Conservation (phyloP, 192 early-diverging fungal genomes). For the Podila epicladia region DNA sequence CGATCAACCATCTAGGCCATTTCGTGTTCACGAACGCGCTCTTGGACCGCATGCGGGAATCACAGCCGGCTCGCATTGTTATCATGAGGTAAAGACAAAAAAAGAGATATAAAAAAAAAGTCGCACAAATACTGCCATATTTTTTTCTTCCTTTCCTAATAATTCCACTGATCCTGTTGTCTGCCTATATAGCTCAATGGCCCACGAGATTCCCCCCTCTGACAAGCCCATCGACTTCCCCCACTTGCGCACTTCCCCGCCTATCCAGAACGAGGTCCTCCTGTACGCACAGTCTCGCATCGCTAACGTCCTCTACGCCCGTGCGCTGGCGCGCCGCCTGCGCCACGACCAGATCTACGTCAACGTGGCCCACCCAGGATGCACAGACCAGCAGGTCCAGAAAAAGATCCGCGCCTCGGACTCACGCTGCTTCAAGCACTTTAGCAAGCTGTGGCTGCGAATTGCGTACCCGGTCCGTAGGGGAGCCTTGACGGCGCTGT, state of each 20-base stretch:
- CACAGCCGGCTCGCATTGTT: slow-evolving; percentile 23
- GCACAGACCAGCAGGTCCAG: not conserved
- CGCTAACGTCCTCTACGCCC: slow-evolving; percentile 57
- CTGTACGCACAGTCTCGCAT: slow-evolving; percentile 61
- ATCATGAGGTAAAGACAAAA: not conserved
- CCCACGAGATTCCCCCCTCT: slow-evolving; percentile 15
- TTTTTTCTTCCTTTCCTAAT: too few species aligned
- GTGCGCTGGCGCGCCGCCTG: slow-evolving; percentile 17
- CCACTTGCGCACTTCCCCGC: not conserved
- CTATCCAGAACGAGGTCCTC: not conserved
- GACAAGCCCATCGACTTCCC: slow-evolving; percentile 5
- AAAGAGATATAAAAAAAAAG: too few species aligned
- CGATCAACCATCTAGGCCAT: slow-evolving; percentile 59
- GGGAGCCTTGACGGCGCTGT: slow-evolving; percentile 52
- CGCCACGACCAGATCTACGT: slow-evolving; percentile 7
- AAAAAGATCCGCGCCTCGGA: not conserved
- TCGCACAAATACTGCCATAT: too few species aligned
- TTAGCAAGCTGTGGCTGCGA: slow-evolving; percentile 4
- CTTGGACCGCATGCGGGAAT: slow-evolving; percentile 8
- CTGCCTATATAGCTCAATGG: slow-evolving; percentile 11
- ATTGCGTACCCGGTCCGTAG: slow-evolving; percentile 14
- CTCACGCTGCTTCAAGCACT: not conserved
- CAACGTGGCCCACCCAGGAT: slow-evolving; percentile 7
- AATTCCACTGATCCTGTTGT: too few species aligned
- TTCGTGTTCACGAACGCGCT: slow-evolving; percentile 52